Evolutionary conservation across 768 basidiomycete species (phyloP).

Genomic region (Boletus patriciae): DNA sequence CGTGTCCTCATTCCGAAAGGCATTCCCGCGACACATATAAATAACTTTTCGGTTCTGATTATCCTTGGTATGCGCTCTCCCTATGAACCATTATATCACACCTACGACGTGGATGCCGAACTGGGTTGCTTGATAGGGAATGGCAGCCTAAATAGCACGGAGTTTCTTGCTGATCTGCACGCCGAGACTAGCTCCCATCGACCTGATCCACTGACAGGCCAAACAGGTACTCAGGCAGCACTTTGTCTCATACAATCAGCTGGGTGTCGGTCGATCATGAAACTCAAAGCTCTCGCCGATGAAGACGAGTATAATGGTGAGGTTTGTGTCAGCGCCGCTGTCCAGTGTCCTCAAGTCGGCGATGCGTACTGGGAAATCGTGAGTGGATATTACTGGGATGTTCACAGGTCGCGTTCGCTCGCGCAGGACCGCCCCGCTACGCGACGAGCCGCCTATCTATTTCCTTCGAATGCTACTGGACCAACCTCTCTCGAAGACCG

Average conservation of each 20-base stretch:
- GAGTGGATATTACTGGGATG: not conserved
- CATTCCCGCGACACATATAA: not conserved
- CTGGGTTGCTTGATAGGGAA: not conserved
- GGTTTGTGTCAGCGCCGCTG: no score
- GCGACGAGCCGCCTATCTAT: not conserved
- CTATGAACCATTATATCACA: not conserved
- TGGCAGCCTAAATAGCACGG: not conserved
- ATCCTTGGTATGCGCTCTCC: no score
- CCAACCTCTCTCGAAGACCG: not conserved
- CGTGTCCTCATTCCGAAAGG: not conserved
- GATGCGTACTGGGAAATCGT: not conserved
- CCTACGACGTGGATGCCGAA: not conserved
- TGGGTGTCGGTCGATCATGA: conserved; percentile 39
- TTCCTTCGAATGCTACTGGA: not conserved
- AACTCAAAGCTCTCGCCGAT: conserved; percentile 11
- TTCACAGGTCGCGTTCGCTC: no score
- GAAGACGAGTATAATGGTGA: no score
- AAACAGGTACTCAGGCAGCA: no score
- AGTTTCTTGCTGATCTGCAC: not conserved
- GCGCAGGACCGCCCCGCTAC: not conserved
- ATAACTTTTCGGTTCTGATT: no score
- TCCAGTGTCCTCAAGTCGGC: not conserved
- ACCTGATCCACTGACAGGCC: no score
- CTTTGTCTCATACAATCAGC: not conserved
- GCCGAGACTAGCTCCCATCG: not conserved